phyloP scores from a whole-genome alignment of 306 rosid genomes.

The peach (Prunus persica) region DNA sequence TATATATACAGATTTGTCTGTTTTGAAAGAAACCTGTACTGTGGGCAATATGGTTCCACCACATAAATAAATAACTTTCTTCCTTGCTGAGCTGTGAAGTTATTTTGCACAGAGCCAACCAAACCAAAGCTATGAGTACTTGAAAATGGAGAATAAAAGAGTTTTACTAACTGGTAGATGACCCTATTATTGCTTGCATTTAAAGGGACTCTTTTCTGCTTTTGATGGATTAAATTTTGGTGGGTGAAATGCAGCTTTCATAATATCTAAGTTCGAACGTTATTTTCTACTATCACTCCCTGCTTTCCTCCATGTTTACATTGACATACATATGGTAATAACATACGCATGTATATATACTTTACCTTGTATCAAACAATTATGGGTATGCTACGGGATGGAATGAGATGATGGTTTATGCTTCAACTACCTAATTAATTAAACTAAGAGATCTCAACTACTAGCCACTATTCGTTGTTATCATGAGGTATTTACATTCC shows the following conservation, averaged over 20 bases:
- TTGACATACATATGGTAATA: too few species aligned
- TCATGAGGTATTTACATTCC: slow-evolving; percentile 26
- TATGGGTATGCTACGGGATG: too few species aligned
- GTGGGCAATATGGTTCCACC: slow-evolving; percentile 7
- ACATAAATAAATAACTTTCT: neutral
- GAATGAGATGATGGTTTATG: too few species aligned
- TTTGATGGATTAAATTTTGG: slow-evolving; percentile 16
- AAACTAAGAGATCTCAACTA: slow-evolving; percentile 24
- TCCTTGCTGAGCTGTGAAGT: slow-evolving; percentile 31
- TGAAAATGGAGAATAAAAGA: neutral
- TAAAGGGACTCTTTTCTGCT: slow-evolving; percentile 29
- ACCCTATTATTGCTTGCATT: slow-evolving; percentile 34
- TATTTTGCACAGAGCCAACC: neutral
- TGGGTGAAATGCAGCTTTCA: slow-evolving; percentile 40
- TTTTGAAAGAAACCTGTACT: slow-evolving; percentile 6
- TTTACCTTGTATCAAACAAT: too few species aligned
- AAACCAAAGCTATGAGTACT: slow-evolving; percentile 8
- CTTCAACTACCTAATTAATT: slow-evolving; percentile 18
- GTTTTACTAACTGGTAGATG: slow-evolving; percentile 25
- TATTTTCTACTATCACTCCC: too few species aligned
- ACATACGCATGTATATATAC: too few species aligned
- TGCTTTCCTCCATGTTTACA: too few species aligned
- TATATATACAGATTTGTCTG: neutral
- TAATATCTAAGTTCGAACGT: neutral
- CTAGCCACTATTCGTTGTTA: neutral